phyloP scores from a whole-genome alignment of 495 filamentous ascomycete species.

The Echria macrotheca region DNA sequence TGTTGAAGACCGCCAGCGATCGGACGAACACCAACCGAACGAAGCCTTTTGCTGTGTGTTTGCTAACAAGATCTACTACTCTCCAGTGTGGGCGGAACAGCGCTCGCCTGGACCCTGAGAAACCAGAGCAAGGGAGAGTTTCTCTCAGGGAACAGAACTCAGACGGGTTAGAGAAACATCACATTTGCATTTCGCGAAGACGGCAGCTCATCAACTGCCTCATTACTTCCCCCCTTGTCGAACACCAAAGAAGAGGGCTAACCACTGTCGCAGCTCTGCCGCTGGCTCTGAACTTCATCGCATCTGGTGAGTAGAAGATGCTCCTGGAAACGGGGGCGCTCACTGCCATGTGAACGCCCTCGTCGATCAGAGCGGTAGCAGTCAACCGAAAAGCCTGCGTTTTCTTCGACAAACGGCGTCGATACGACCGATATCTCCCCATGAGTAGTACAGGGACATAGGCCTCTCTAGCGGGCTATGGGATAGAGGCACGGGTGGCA shows the following conservation, averaged over 20 bases:
- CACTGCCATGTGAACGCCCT: constrained; percentile 1
- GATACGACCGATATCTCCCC: too few species aligned
- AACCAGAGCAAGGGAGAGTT: constrained; percentile 64
- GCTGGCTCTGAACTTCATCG: constrained; percentile 75
- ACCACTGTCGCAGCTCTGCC: constrained; percentile 50
- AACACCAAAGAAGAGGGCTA: too few species aligned
- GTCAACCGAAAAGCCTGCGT: constrained; percentile 6
- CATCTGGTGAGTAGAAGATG: constrained; percentile 65
- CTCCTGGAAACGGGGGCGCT: constrained; percentile 7
- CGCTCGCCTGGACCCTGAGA: constrained; percentile 62
- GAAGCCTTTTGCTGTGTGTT: neutral
- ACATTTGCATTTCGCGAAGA: neutral
- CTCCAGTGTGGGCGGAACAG: constrained; percentile 54
- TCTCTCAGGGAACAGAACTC: constrained; percentile 64
- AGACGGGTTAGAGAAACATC: constrained; percentile 56
- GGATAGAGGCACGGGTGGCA: too few species aligned
- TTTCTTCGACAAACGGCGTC: neutral
- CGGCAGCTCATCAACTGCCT: neutral
- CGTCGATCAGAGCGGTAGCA: constrained; percentile 40
- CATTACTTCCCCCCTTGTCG: constrained; percentile 4
- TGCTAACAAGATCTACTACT: neutral
- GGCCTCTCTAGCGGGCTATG: too few species aligned
- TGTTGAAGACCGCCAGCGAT: too few species aligned
- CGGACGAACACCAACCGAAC: too few species aligned
- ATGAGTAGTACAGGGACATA: too few species aligned